Conservation (phyloP, 2,329 filamentous ascomycete species). For the Ustilaginoidea virens region DNA sequence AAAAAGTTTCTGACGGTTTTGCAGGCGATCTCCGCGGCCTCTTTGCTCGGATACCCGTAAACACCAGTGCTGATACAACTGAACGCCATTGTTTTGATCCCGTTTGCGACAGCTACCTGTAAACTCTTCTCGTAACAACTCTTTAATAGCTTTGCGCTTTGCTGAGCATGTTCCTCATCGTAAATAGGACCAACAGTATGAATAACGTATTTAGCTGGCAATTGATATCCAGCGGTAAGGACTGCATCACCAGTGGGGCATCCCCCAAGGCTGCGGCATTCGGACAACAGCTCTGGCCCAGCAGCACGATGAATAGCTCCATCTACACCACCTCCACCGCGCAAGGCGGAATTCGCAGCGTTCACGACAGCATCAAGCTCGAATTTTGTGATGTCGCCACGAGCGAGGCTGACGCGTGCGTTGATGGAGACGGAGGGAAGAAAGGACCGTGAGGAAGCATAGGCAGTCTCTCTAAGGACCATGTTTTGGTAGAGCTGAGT, state of each 20-base stretch:
- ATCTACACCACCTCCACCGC: constrained; percentile 83
- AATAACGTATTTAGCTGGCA: constrained; percentile 69
- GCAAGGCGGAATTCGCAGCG: constrained; percentile 65
- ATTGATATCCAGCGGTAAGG: constrained; percentile 61
- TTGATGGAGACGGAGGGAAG: constrained; percentile 44
- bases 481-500: constrained; percentile 42
- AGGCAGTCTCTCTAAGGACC: constrained; percentile 18
- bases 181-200: constrained; percentile 86
- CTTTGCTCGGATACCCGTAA: constrained; percentile 67
- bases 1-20: constrained; percentile 40
- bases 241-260: constrained; percentile 68
- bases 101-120: constrained; percentile 52
- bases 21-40: constrained; percentile 60
- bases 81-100: constrained; percentile 63
- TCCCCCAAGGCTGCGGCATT: constrained; percentile 57
- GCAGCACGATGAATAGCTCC: constrained; percentile 77
- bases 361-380: constrained; percentile 77
- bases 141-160: constrained; percentile 31
- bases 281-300: constrained; percentile 48
- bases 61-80: constrained; percentile 74
- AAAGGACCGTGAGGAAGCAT: constrained; percentile 8
- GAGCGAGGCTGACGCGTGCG: constrained; percentile 52
- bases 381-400: constrained; percentile 70
- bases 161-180: constrained; percentile 15
- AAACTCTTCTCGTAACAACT: constrained; percentile 58